Base-by-base conservation (phyloP, 2,329 filamentous ascomycete species). In the Cryoendolithus antarcticus region DNA sequence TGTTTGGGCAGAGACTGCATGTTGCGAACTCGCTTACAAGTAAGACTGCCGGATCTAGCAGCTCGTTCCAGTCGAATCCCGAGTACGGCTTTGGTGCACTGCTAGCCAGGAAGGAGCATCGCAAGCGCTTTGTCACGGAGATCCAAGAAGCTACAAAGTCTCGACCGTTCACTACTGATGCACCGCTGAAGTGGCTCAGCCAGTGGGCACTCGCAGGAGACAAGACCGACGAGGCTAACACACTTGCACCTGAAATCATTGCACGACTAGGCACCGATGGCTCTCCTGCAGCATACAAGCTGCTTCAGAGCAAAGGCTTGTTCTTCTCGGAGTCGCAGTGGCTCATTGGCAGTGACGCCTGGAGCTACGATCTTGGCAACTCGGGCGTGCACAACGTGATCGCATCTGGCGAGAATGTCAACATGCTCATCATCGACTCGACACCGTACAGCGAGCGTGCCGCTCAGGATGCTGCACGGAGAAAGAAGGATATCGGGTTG, bases 391-490 rank as follows among this genome's bases (percentile, higher is more conserved):
- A 98, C 65, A 91, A 98, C 56, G 86, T 98, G 35, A 72, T 98
- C 47, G 86, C 89, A n/a, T 96, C 91, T 36, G 91, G 89, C 35
- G 83, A 91, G 59, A 95, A 98, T 50, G 79, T 98, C 53, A 98
- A 98, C 66, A 88, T 98, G 85, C 82, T 98, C 50, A 91, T 98
- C 57, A 88, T 98, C 49, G 91, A 98, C 62, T 96, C 91, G 0
- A 89, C 88, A 6, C 91, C 91, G 9, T 95, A 93, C 66, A 95
- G 89, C 1, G 84, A 94, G 63, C 80, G 84, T 47, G 72, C 80
- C 30, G 82, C 82, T 24, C 77, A 82, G 30, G 89, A 98, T 62
- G 80, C 86, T 11, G 77, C 80, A 44, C 77, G 89, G 53, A 74
- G 91, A 48, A 98, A 98, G 81, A 98, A 98, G 74, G 91, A 98